These are phyloP conservation scores for Candida pseudofarinosa DNA, from an alignment of 805 yeast species.

Conservation along the genomic window DNA sequence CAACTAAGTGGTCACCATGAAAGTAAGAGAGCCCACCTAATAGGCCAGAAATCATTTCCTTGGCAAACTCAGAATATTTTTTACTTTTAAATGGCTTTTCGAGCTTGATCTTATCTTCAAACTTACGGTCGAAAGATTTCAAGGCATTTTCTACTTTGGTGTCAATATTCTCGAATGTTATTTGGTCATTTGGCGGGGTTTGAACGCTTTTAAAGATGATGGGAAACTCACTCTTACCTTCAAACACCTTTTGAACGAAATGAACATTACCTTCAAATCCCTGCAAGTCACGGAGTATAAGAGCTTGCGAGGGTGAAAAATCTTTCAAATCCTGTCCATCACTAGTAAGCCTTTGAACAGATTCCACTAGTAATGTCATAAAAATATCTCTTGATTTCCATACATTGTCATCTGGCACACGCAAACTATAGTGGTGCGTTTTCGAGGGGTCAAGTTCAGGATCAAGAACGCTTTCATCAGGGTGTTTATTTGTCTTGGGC, in stretches of 20 bases:
- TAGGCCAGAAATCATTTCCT: conserved; percentile 75
- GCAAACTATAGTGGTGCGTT: conserved; percentile 64
- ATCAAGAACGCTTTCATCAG: conserved; percentile 24
- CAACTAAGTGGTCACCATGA: conserved; percentile 79
- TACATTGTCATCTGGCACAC: conserved; percentile 63
- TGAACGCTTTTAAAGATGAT: conserved; percentile 51
- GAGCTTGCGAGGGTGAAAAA: conserved; percentile 47
- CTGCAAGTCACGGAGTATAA: conserved; percentile 55
- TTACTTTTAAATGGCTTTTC: conserved; percentile 49
- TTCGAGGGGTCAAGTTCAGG: conserved; percentile 52
- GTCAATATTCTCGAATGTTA: conserved; percentile 35
- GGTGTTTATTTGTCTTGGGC: conserved; percentile 43
- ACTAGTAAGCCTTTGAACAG: conserved; percentile 46
- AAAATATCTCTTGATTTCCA: conserved; percentile 83
- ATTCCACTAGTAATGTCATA: conserved; percentile 64
- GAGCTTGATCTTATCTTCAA: conserved; percentile 47
- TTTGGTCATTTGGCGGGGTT: conserved; percentile 33
- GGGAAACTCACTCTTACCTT: conserved; percentile 74
- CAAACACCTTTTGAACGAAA: conserved; percentile 68
- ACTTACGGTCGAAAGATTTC: conserved; percentile 47
- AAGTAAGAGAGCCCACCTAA: conserved; percentile 89
- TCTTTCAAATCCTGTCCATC: conserved; percentile 16
- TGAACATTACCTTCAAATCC: conserved; percentile 73
- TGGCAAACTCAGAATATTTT: conserved; percentile 55
- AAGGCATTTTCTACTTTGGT: conserved; percentile 28